These are phyloP conservation scores for Neurospora hispaniola DNA, from an alignment of 495 filamentous ascomycete genomes.

Conservation along the genomic window DNA sequence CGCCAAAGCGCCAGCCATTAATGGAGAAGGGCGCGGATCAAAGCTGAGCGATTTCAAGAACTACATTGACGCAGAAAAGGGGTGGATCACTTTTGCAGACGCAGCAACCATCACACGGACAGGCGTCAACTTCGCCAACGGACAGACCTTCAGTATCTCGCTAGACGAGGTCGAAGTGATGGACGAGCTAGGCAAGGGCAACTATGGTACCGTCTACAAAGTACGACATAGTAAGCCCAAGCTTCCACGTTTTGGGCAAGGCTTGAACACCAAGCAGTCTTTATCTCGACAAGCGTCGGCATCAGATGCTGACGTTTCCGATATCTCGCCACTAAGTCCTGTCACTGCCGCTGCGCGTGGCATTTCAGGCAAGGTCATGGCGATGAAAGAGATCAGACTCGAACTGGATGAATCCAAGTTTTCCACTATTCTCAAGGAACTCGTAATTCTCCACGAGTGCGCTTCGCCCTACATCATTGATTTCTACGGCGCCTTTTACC, in stretches of 20 bases:
- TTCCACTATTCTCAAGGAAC: conserved; percentile 93
- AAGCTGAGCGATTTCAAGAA: conserved; percentile 86
- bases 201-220: conserved; percentile 97
- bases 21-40: conserved; percentile 40
- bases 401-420: conserved; percentile 97
- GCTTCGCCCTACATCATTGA: conserved; percentile 93
- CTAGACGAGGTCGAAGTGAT: conserved; percentile 91
- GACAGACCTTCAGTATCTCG: conserved; percentile 85
- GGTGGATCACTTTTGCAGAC: conserved; percentile 84
- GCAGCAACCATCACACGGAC: conserved; percentile 81
- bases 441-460: conserved; percentile 93
- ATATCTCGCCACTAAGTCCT: conserved; percentile 10
- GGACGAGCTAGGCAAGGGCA: conserved; percentile 94
- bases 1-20: conserved; percentile 17
- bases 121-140: conserved; percentile 85
- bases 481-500: conserved; percentile 98
- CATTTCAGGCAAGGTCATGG: conserved; percentile 73
- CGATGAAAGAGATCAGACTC: conserved; percentile 98
- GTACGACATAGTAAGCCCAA: conserved; percentile 76
- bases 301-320: conserved; percentile 16
- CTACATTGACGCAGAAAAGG: conserved; percentile 83
- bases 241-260: conserved; percentile 68
- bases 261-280: conserved; percentile 51
- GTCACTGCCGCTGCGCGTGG: conserved; percentile 13
- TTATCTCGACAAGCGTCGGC: conserved; percentile 23